Base-by-base conservation (phyloP, 441 rosid species). In the Populus hybrid region DNA sequence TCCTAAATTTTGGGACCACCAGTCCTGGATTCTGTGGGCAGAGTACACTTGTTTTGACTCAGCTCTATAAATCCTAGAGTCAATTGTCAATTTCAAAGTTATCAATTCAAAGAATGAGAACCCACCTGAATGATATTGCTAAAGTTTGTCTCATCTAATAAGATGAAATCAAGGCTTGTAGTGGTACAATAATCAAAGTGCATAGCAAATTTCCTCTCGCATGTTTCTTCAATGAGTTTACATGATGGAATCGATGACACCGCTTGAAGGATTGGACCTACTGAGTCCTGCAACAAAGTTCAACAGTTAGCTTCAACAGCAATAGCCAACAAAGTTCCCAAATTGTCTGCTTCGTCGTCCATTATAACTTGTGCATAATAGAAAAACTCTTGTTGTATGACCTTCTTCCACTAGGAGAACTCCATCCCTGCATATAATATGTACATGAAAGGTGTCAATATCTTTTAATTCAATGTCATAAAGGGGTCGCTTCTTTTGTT, bases 391-490 rank as follows among this genome's bases (percentile, higher is more conserved):
- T 81, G 98, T 83, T 82, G 95, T 88, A 81, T 87, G 97, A 92
- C 87, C 97, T 82, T 87, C 97, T 88, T 91, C 98, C 94, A 88
- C 76, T 88, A 94, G 83, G 85, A 90, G 90, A 90, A 92, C 98
- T 83, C 97, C 98, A 85, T 86, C 92, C 98, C 99, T 97, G 98
- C 99, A 94, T 87, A 84, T 91, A 88, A 93, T 91, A 89, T 91
- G 91, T 83, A 94, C 92, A 97, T 81, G 90, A 89, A 91, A 91
- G 79, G 89, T 80, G 87, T 97, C 86, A 97, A 94, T 96, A 96
- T 91, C 86, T 86, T 72, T 77, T 84, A 76, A 87, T 86, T 87
- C 89, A 79, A 83, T 76, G 77, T 75, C 76, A 77, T 76, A 85
- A 83, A 85, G 79, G 88, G 88, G 70, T 92, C 89, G 84, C 91